Conservation (phyloP, 352 stramenopile genomes). For the Globisporangium canariense region DNA sequence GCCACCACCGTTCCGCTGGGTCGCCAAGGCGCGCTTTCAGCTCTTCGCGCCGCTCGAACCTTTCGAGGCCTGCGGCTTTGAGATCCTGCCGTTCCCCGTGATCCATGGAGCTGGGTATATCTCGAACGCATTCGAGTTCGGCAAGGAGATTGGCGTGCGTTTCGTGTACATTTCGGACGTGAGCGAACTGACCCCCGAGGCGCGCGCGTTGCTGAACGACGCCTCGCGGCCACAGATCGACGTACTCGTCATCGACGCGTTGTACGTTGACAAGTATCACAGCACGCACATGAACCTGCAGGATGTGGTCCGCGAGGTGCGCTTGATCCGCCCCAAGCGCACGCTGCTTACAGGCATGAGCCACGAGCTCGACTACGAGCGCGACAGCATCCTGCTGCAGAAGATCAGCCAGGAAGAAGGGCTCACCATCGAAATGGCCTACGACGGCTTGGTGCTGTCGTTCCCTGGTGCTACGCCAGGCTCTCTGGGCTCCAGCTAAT, state of each 20-base stretch:
- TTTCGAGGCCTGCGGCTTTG: conserved; percentile 47
- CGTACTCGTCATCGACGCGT: conserved; percentile 78
- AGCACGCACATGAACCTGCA: conserved; percentile 84
- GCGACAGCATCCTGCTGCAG: conserved; percentile 38
- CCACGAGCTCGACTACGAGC: conserved; percentile 79
- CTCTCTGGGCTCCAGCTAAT: conserved; percentile 23
- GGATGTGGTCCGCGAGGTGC: conserved; percentile 64
- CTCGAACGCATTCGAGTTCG: conserved; percentile 82
- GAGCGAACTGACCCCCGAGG: conserved; percentile 67
- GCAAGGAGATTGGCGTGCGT: conserved; percentile 50
- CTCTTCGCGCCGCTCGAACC: conserved; percentile 46
- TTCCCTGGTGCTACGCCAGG: conserved; percentile 47
- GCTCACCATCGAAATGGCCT: conserved; percentile 77
- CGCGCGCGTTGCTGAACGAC: conserved; percentile 56
- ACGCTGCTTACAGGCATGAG: conserved; percentile 86
- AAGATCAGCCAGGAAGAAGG: conserved; percentile 51
- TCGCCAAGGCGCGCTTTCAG: conserved; percentile 70
- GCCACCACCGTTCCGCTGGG: conserved; percentile 62
- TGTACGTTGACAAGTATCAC: conserved; percentile 75
- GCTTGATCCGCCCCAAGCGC: conserved; percentile 54
- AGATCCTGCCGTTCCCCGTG: conserved; percentile 71
- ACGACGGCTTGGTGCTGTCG: conserved; percentile 62
- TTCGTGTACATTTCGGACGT: conserved; percentile 90
- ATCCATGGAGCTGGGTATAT: conserved; percentile 78
- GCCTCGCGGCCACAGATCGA: conserved; percentile 53